Percentiles rank a stretch among this genome's conserved stretches.
Conservation (phyloP, 2,329 filamentous ascomycete species). For the Aspergillus texensis region DNA sequence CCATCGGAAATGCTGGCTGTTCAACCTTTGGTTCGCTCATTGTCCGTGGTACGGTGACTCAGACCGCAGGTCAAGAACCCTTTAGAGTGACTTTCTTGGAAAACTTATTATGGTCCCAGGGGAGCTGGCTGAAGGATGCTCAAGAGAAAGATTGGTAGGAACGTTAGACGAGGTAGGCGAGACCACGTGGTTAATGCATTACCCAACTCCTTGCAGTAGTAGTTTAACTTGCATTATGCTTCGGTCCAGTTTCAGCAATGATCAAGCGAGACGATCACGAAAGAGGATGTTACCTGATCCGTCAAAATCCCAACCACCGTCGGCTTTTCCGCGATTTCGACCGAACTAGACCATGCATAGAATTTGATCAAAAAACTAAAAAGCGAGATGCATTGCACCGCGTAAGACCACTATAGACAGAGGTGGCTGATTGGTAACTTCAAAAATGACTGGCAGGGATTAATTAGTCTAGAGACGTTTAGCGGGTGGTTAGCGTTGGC, state of each 20-base stretch:
- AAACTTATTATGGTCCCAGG: background rate
- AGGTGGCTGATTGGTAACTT: background rate
- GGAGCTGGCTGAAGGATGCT: background rate
- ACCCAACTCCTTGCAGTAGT: background rate
- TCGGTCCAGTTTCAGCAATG: background rate
- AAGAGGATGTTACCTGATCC: background rate
- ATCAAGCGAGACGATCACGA: background rate
- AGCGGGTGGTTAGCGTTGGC: background rate
- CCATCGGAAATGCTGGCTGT: background rate
- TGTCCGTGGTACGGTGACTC: background rate
- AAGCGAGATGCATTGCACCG: background rate
- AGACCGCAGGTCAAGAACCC: background rate
- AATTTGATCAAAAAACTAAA: background rate
- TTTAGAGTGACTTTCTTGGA: background rate
- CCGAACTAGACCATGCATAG: background rate
- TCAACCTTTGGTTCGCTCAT: background rate
- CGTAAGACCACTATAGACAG: background rate
- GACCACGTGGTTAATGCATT: background rate
- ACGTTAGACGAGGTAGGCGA: background rate
- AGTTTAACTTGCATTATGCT: background rate
- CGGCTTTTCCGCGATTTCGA: background rate
- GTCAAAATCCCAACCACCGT: background rate
- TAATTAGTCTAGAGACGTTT: background rate
- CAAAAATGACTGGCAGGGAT: background rate
- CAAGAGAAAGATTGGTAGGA: background rate